phyloP scores from a whole-genome alignment of 257 asterid genomes.

The Hygrophila difformis region DNA sequence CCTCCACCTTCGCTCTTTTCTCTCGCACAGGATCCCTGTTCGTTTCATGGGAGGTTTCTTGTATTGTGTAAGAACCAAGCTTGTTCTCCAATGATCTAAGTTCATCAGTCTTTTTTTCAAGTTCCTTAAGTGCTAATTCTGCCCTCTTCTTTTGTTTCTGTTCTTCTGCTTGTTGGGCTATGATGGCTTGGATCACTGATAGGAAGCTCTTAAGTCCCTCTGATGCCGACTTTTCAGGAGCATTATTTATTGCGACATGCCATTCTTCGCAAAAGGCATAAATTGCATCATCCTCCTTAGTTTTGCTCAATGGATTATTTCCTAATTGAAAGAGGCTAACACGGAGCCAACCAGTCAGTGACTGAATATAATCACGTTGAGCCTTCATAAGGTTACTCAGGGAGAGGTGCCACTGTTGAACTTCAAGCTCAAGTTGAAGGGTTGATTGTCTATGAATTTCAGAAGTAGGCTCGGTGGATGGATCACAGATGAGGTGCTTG shows the following conservation, averaged over 20 bases:
- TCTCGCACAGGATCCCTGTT: constrained; percentile 52
- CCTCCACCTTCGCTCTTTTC: constrained; percentile 64
- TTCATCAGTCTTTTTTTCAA: constrained; percentile 67
- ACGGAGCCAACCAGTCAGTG: constrained; percentile 92
- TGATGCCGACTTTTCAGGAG: constrained; percentile 89
- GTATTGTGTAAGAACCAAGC: constrained; percentile 43
- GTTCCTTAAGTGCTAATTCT: constrained; percentile 65
- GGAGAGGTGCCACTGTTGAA: constrained; percentile 89
- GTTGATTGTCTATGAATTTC: constrained; percentile 91
- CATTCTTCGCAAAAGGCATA: constrained; percentile 93
- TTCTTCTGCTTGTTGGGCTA: constrained; percentile 78
- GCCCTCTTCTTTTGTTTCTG: constrained; percentile 73
- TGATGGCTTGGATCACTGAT: constrained; percentile 66
- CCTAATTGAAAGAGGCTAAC: constrained; percentile 78
- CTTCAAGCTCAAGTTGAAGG: constrained; percentile 95
- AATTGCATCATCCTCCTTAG: constrained; percentile 54
- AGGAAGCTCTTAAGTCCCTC: constrained; percentile 85
- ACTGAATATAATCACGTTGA: constrained; percentile 76
- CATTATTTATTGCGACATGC: constrained; percentile 76
- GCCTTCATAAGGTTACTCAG: constrained; percentile 80
- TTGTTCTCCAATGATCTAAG: constrained; percentile 62
- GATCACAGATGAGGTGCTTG: constrained; percentile 56
- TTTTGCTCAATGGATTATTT: constrained; percentile 44
- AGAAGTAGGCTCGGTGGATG: constrained; percentile 60
- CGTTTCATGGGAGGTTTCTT: constrained; percentile 30